Evolutionary conservation across 2,329 filamentous ascomycete species (phyloP), one percentile per base, ranked within the genome.

Genomic region (Niveomyces coronatus): DNA sequence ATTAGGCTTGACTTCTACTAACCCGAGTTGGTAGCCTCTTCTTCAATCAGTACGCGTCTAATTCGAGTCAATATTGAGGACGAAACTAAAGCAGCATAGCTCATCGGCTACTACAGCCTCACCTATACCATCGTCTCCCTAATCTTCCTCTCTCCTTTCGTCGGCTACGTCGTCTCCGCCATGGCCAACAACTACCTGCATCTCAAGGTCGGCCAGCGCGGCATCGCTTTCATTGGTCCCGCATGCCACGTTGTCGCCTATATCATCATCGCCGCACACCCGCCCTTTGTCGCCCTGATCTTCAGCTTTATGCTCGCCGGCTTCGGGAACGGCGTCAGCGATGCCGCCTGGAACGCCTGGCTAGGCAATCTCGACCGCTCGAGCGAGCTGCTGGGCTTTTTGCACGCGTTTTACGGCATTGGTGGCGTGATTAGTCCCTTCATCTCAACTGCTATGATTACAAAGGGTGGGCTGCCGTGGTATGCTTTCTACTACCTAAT

Each of bases 401-500:
- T 84, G 24, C 79, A 84, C 49, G 70, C 70, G 0, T 75, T 69
- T 40, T 85, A 83, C 50, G 79, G 76, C 0, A 45, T 81, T 0
- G 81, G 81, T 0, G 80, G 77, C 0, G 67, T 80, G 0, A 59
- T 82, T 3, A 64, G 74, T 4, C 80, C 79, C 0, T 53, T 84
- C 3, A 70, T 82, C 39, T 79, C 79, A 1, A 84, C 81, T 0
- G 70, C 67, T 0, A 73, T 85, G 67, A 73, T 85, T 20, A 76
- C 76, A 0, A 72, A 70, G 37, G 72, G 65, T 0, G 48, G 58
- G 1, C 39, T 77, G 43, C 67, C 67, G 0, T 86, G 82, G 82
- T 82, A 79, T 48, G 67, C 62, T 3, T 85, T 76, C 52, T 85
- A 84, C 50, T 83, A 82, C 50, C 58, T 83, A 39, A 81, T 84